A percentile compares a stretch with the other conserved stretches of the same genome.
Evolutionary conservation across 169 alveolate species (phyloP).

Genomic region (Babesia gibsoni): DNA sequence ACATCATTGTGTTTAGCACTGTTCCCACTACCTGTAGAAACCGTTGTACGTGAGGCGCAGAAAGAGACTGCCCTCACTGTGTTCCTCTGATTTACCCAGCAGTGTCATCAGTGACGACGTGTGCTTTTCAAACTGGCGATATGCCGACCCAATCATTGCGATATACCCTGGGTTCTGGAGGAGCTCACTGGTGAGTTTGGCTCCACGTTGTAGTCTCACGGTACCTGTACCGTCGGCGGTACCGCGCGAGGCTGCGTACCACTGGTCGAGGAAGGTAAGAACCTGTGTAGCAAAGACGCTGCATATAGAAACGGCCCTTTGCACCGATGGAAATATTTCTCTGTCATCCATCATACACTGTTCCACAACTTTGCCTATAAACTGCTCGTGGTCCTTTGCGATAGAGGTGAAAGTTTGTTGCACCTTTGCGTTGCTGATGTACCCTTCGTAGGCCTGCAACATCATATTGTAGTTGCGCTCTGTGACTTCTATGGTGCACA

Average conservation of each 20-base stretch:
- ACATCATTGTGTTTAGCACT: too few species aligned
- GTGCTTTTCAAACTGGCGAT: slow-evolving; percentile 29
- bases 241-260: background rate
- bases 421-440: slow-evolving; percentile 25
- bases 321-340: slow-evolving; percentile 36
- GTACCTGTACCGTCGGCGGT: background rate
- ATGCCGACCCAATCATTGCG: slow-evolving; percentile 41
- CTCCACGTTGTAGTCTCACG: background rate
- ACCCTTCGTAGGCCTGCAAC: slow-evolving; percentile 26
- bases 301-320: slow-evolving; percentile 55
- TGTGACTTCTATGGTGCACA: slow-evolving; percentile 61
- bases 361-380: slow-evolving; percentile 54
- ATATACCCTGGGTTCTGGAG: slow-evolving; percentile 48
- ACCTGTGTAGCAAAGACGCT: slow-evolving; percentile 66
- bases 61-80: background rate
- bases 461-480: slow-evolving; percentile 41
- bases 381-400: slow-evolving; percentile 49
- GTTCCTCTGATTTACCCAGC: slow-evolving; percentile 3
- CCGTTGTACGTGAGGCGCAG: slow-evolving; percentile 13
- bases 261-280: slow-evolving; percentile 45
- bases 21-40: background rate
- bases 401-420: slow-evolving; percentile 50
- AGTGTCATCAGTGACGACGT: slow-evolving; percentile 12
- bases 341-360: slow-evolving; percentile 53
- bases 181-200: slow-evolving; percentile 18